phyloP scores from a whole-genome alignment of 768 basidiomycete species.

The Phylloporus arenicola region DNA sequence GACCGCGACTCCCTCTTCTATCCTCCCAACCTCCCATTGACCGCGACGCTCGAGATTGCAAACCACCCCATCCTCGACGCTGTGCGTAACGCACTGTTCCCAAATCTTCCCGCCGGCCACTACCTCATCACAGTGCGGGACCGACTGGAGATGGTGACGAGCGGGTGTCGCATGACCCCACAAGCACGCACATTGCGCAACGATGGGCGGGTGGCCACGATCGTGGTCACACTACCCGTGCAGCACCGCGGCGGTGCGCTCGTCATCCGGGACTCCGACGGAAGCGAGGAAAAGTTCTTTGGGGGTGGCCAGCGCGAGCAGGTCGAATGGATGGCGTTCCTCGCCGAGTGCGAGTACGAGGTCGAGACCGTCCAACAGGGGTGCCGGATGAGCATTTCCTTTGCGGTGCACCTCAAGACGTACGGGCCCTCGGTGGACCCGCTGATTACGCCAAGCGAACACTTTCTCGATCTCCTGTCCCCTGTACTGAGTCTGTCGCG shows the following conservation, averaged over 20 bases:
- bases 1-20: constrained; percentile 67
- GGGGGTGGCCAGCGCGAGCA: constrained; percentile 58
- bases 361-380: constrained; percentile 68
- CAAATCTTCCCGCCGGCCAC: constrained; percentile 59
- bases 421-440: constrained; percentile 63
- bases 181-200: constrained; percentile 50
- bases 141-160: constrained; percentile 61
- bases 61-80: constrained; percentile 81
- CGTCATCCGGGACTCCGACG: constrained; percentile 51
- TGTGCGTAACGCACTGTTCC: constrained; percentile 66
- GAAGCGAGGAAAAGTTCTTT: constrained; percentile 55
- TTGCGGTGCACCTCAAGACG: constrained; percentile 63
- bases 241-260: constrained; percentile 67
- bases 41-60: constrained; percentile 70
- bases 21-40: constrained; percentile 67
- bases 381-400: constrained; percentile 63
- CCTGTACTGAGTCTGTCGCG: constrained; percentile 69
- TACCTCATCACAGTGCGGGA: constrained; percentile 66
- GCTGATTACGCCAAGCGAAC: constrained; percentile 67
- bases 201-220: constrained; percentile 68
- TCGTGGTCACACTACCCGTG: constrained; percentile 69
- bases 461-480: constrained; percentile 64
- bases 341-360: constrained; percentile 70
- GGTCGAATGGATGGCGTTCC: constrained; percentile 75
- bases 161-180: constrained; percentile 52